Evolutionary conservation across 73 alveolate species (phyloP), one percentile per base, ranked within the genome.

Genomic region (Blepharisma stoltei): DNA sequence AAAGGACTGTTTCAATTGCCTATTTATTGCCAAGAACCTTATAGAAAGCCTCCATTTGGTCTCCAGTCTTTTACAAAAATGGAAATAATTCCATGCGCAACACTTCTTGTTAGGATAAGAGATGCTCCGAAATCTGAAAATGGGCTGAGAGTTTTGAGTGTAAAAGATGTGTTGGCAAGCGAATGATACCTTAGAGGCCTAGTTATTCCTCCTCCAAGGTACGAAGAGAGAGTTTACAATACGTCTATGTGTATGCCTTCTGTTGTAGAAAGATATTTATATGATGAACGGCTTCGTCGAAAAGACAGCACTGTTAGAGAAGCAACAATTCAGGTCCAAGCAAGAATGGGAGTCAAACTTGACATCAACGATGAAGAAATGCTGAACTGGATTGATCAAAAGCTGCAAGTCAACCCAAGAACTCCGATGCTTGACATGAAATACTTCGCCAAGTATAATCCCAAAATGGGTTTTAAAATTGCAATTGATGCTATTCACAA

Each of bases 21-120:
- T 11, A 54, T 92, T 18, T 90, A 67, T 69, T 67, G 88, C 23
- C 81, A 90, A 50, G 76, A 78, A 70, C 91, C 93, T 7, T 81
- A 83, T 11, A 54, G 87, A 73, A 52, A 83, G 43, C 86, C 87
- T n/a, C 95, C 96, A 7, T 87, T 87, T 68, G 79, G 90, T 46
- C 65, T 86, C 69, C 83, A 92, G 71, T 86, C 87, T 60, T 78
- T 88, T 80, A 54, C 71, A 6, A 79, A 82, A 52, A 91, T 89
- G 27, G 98, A 92, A 78, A 80, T 90, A 71, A 87, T 91, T 18
- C 98, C 98, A 21, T 83, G 95, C 27, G 95, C 96, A 6, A 77
- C 98, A 8, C 48, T 92, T 70, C 81, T 90, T 14, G 89, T 92
- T 41, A 79, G 98, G 68, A 75, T 92, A 27, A 54, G 70, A 38